These are phyloP conservation scores for Saccharomycopsis selenospora DNA, from an alignment of 805 yeast species.

Conservation along the genomic window DNA sequence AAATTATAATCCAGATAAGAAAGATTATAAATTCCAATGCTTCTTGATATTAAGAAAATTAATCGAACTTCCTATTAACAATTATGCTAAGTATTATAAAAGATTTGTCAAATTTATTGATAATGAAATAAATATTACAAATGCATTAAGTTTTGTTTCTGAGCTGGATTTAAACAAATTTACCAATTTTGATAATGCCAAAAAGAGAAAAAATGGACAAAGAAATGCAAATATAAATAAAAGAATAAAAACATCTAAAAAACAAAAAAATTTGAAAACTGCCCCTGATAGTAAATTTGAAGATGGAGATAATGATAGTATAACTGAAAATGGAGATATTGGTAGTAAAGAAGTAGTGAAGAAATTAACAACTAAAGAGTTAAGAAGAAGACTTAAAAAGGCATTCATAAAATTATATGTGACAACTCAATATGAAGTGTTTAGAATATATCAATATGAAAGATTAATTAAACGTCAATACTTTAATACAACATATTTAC, in stretches of 20 bases:
- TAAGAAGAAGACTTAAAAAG: slow-evolving; percentile 37
- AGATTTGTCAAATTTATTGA: slow-evolving; percentile 32
- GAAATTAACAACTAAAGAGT: slow-evolving; percentile 25
- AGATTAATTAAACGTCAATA: slow-evolving; percentile 33
- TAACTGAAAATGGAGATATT: background rate
- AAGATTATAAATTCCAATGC: slow-evolving; percentile 23
- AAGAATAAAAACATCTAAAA: background rate
- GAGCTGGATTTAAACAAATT: slow-evolving; percentile 22
- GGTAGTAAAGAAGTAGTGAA: slow-evolving; percentile 2
- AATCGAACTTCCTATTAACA: slow-evolving; percentile 50
- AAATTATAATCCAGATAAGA: slow-evolving; percentile 26
- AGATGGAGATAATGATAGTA: background rate
- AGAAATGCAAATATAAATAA: background rate
- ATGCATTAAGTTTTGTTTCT: slow-evolving; percentile 18
- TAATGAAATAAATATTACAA: slow-evolving; percentile 17
- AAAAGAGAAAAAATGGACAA: background rate
- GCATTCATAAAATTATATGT: slow-evolving; percentile 45
- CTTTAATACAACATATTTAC: slow-evolving; percentile 30
- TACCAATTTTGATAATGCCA: background rate
- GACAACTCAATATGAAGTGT: slow-evolving; percentile 46
- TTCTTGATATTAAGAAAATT: slow-evolving; percentile 38
- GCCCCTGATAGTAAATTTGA: background rate
- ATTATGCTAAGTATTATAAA: slow-evolving; percentile 42
- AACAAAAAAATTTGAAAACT: background rate
- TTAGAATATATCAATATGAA: slow-evolving; percentile 45